A percentile compares a stretch with the other conserved stretches of the same genome.
Conservation (phyloP, 805 yeast genomes). For the Candida nonsorbophila region DNA sequence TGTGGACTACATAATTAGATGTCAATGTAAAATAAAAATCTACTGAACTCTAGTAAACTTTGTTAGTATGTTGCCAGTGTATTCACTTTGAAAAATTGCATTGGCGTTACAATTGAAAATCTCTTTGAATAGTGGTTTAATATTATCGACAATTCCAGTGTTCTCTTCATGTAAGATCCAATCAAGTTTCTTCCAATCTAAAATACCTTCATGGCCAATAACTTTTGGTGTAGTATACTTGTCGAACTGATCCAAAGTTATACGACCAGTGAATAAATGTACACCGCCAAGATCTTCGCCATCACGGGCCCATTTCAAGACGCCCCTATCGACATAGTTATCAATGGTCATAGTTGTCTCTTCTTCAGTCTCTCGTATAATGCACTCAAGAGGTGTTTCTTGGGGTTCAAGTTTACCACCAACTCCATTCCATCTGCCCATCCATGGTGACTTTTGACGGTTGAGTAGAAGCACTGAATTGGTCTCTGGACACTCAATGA, state of each 20-base stretch:
- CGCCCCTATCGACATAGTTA: constrained; percentile 26
- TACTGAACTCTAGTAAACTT: neutral
- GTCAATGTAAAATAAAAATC: neutral
- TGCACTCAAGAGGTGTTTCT: constrained; percentile 35
- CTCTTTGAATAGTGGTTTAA: constrained; percentile 15
- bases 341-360: constrained; percentile 33
- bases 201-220: constrained; percentile 33
- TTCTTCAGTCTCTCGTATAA: constrained; percentile 35
- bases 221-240: constrained; percentile 20
- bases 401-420: constrained; percentile 35
- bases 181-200: constrained; percentile 35
- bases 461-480: constrained; percentile 30
- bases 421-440: constrained; percentile 46
- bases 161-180: constrained; percentile 33
- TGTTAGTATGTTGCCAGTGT: constrained; percentile 11
- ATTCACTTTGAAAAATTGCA: constrained; percentile 21
- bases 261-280: constrained; percentile 32
- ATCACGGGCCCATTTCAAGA: constrained; percentile 26
- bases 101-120: constrained; percentile 19
- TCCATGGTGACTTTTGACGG: constrained; percentile 40
- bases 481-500: constrained; percentile 23
- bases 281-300: constrained; percentile 28
- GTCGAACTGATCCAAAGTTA: constrained; percentile 12
- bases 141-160: constrained; percentile 36
- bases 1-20: constrained; percentile 77